Evolutionary conservation across 805 yeast genomes (phyloP), one percentile per base, ranked within the genome.

Genomic region (Myxozyma melibiosi): DNA sequence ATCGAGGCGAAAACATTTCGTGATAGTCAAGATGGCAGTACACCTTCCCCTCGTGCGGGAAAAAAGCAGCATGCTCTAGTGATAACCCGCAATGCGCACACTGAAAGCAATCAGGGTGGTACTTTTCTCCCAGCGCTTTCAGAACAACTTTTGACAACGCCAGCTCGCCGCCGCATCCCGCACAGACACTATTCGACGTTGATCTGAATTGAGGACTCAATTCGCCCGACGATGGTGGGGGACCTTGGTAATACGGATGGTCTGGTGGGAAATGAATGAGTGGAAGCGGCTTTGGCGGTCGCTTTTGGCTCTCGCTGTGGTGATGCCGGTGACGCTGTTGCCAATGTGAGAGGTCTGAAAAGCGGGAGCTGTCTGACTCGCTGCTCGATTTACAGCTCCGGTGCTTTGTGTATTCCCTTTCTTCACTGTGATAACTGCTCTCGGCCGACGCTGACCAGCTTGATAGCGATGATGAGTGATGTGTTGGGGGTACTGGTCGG

Each of bases 11-110:
- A 48, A 67, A 70, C 39, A 60, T 49, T 45, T 69, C 67, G 35
- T 71, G 73, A 46, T 67, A 71, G 44, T 71, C 74, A 11, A 68
- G 48, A 65, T 70, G 61, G 67, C 74, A 55, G 58, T 73, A 62
- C 62, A 74, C 52, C 40, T 34, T 44, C 14, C 56, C 66, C 4
- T 62, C 61, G 27, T 46, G 58, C 2, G 61, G 57, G 28, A 52
- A 62, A 38, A 62, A 62, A 13, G 54, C 65, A 9, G 61, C 55
- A 41, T 56, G 59, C 56, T 62, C 65, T 7, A 62, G 49, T 8
- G 51, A 43, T 11, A 45, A 34, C 2, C 48, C 46, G 42, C 66
- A 63, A 18, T 60, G 54, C 4, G 49, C 43, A 43, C 66, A 63
- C 7, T 46, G 43, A 38, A 63, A 63, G 44, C 66, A 63, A 9